Evolutionary conservation across 345 rosid species (phyloP).

Genomic region (Hibiscus mutabilis): DNA sequence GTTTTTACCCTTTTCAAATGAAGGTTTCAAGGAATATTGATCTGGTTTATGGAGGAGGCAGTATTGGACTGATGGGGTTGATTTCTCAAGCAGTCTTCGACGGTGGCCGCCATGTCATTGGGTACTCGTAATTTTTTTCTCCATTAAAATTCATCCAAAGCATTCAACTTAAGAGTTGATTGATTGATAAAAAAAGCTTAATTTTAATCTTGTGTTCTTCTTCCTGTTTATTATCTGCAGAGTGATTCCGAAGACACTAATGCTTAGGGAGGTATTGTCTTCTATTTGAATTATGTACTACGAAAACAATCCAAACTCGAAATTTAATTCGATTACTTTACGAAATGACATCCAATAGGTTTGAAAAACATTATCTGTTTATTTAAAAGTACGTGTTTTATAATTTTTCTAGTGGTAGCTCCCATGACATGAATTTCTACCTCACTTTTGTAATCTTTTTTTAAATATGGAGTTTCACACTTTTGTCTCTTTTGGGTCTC

Average conservation of each 20-base stretch:
- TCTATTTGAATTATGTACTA: conserved; percentile 9
- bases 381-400: not conserved
- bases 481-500: conserved; percentile 27
- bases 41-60: conserved; percentile 95
- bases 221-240: conserved; percentile 28
- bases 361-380: too few relatives aligned
- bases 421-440: conserved; percentile 38
- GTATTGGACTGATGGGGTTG: conserved; percentile 88
- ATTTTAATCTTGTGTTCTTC: not conserved
- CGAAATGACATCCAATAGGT: too few relatives aligned
- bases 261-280: conserved; percentile 61
- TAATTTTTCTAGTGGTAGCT: conserved; percentile 27
- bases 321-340: not conserved
- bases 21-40: conserved; percentile 83
- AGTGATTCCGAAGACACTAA: conserved; percentile 66
- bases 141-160: not conserved
- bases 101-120: conserved; percentile 89
- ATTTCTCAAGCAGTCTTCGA: conserved; percentile 72
- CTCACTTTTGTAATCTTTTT: conserved; percentile 56
- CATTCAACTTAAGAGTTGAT: not conserved
- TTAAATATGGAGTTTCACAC: conserved; percentile 19
- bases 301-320: not conserved
- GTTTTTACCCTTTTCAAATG: not conserved
- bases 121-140: conserved; percentile 27
- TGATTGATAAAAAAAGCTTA: not conserved